A percentile compares a stretch with the other conserved stretches of the same genome.
phyloP scores from a whole-genome alignment of 306 rosid genomes.

The Lathyrus tuberosus region DNA sequence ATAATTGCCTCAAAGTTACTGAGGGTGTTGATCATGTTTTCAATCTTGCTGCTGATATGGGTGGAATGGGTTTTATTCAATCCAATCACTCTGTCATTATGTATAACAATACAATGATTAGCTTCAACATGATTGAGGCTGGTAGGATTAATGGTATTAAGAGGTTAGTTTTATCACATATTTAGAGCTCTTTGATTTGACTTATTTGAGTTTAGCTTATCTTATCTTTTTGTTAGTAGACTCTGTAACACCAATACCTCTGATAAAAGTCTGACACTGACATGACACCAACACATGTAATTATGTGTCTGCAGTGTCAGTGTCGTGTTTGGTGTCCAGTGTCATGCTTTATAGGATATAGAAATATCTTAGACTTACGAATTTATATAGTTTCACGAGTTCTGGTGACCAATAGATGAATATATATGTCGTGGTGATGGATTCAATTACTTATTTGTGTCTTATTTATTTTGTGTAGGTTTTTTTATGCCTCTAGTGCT shows the following conservation, averaged over 20 bases:
- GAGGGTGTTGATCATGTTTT: slow-evolving; percentile 86
- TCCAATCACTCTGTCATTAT: slow-evolving; percentile 97
- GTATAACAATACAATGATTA: slow-evolving; percentile 97
- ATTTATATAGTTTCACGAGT: neutral
- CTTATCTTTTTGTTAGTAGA: too few species aligned
- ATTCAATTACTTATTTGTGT: slow-evolving; percentile 16
- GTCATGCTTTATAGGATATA: too few species aligned
- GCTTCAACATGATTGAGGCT: slow-evolving; percentile 97
- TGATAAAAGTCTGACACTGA: too few species aligned
- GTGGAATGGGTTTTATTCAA: slow-evolving; percentile 99
- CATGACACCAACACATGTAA: too few species aligned
- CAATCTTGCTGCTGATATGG: slow-evolving; percentile 99
- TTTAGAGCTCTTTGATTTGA: neutral
- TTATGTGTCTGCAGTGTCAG: too few species aligned
- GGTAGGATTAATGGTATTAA: slow-evolving; percentile 81
- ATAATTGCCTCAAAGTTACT: slow-evolving; percentile 87
- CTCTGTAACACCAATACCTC: too few species aligned
- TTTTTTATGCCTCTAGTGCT: slow-evolving; percentile 98
- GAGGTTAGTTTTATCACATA: slow-evolving; percentile 57
- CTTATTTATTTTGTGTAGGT: slow-evolving; percentile 46
- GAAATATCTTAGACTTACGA: too few species aligned
- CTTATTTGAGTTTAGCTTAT: neutral
- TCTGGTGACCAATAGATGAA: neutral
- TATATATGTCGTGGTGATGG: neutral
- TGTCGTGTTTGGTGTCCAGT: too few species aligned